Conservation (phyloP, 345 rosid genomes). For the Arabis hirsuta region DNA sequence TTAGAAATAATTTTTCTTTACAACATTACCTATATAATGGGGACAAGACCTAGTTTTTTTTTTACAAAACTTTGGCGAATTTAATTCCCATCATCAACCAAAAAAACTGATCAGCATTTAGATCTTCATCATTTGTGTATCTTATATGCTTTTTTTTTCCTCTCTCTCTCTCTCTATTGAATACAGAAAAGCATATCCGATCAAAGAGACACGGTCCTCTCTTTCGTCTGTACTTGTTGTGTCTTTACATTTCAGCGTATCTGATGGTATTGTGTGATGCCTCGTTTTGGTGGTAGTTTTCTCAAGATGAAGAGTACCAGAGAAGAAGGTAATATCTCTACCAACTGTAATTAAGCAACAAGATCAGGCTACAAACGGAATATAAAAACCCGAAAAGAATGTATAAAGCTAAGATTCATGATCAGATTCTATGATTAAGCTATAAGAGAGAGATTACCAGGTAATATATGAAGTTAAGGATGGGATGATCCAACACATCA, state of each 20-base stretch:
- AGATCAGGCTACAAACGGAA: slow-evolving; percentile 11
- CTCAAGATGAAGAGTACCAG: slow-evolving; percentile 88
- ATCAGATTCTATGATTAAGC: slow-evolving; percentile 20
- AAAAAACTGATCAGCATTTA: slow-evolving; percentile 27
- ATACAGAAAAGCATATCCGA: slow-evolving; percentile 20
- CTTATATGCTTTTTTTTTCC: not conserved
- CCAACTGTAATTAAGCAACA: slow-evolving; percentile 58
- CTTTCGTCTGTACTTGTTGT: slow-evolving; percentile 19
- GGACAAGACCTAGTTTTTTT: slow-evolving; percentile 23
- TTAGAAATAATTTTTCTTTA: not conserved
- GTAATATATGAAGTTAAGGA: slow-evolving; percentile 83
- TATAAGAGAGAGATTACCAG: slow-evolving; percentile 57
- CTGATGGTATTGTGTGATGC: slow-evolving; percentile 79
- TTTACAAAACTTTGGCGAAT: not conserved
- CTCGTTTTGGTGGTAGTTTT: slow-evolving; percentile 92
- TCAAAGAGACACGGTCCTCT: slow-evolving; percentile 4
- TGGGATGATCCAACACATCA: slow-evolving; percentile 82
- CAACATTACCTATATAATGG: slow-evolving; percentile 32
- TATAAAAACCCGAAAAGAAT: not conserved
- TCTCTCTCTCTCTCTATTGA: slow-evolving; percentile 1
- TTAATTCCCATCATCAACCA: slow-evolving; percentile 27
- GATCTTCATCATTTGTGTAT: slow-evolving; percentile 17
- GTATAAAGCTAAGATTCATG: not conserved
- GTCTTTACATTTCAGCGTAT: slow-evolving; percentile 56
- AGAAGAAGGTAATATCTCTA: slow-evolving; percentile 85